phyloP scores from a whole-genome alignment of 129 eudicot species.

The Rutidosis leptorrhynchoides region DNA sequence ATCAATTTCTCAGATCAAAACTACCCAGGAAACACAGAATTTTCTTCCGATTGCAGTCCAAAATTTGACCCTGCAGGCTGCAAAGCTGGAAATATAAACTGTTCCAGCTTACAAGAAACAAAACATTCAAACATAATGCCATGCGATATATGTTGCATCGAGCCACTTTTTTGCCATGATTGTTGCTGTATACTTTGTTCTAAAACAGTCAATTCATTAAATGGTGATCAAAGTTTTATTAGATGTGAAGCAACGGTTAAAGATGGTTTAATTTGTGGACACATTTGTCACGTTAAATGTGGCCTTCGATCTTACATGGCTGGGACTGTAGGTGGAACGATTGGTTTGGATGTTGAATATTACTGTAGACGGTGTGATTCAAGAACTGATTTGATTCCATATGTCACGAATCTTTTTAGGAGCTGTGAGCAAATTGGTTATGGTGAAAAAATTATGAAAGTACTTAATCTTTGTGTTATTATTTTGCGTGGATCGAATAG shows the following conservation, averaged over 20 bases:
- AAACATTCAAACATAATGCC: constrained; percentile 35
- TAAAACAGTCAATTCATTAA: constrained; percentile 32
- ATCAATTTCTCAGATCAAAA: constrained; percentile 15
- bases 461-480: constrained; percentile 49
- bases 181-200: constrained; percentile 91
- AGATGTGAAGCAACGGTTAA: constrained; percentile 54
- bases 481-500: constrained; percentile 61
- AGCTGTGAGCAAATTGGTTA: constrained; percentile 46
- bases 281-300: constrained; percentile 71
- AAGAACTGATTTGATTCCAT: constrained; percentile 64
- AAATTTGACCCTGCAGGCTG: constrained; percentile 38
- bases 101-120: constrained; percentile 55
- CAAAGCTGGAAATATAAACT: constrained; percentile 68
- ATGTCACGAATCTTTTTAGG: constrained; percentile 46
- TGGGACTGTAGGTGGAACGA: constrained; percentile 79
- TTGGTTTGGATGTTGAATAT: constrained; percentile 77
- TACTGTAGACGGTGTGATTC: constrained; percentile 87
- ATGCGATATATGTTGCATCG: constrained; percentile 82
- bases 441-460: constrained; percentile 43
- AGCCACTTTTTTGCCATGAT: constrained; percentile 66
- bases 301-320: constrained; percentile 80
- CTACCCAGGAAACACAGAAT: constrained; percentile 38
- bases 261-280: constrained; percentile 63
- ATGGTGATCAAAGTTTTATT: constrained; percentile 43
- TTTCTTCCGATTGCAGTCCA: constrained; percentile 29